Conservation (phyloP, 371 early-diverging fungal genomes). For the Dinochytrium kinnereticum region DNA sequence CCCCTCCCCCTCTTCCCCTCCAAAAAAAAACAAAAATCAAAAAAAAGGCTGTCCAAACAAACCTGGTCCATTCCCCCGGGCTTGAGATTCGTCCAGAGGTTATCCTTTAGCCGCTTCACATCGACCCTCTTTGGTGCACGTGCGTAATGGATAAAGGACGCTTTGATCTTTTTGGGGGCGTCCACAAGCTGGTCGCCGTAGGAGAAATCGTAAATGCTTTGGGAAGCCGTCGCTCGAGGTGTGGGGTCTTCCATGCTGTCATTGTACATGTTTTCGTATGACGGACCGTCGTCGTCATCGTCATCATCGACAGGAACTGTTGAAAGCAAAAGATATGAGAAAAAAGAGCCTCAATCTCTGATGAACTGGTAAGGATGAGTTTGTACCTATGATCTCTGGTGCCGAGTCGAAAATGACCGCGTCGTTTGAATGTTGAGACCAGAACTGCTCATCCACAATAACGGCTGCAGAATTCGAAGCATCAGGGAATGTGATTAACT, state of each 20-base stretch:
- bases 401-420: conserved; percentile 17
- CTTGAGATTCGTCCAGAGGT: conserved; percentile 83
- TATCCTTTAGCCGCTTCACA: conserved; percentile 92
- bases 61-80: too few species aligned
- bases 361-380: neutral
- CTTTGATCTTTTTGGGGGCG: conserved; percentile 53
- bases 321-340: too few species aligned
- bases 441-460: conserved; percentile 34
- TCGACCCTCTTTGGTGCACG: conserved; percentile 91
- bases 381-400: conserved; percentile 14
- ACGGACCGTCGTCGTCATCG: conserved; percentile 18
- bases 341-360: too few species aligned
- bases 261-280: neutral
- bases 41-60: too few species aligned
- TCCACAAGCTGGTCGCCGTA: conserved; percentile 49
- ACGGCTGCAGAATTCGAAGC: conserved; percentile 17
- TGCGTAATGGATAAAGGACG: conserved; percentile 74
- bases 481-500: conserved; percentile 5
- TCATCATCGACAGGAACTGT: conserved; percentile 30
- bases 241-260: neutral
- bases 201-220: conserved; percentile 8
- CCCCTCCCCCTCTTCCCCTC: too few species aligned
- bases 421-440: conserved; percentile 37
- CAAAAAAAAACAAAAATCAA: too few species aligned
- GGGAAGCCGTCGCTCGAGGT: neutral